Evolutionary conservation across 2,329 filamentous ascomycete species (phyloP).

Genomic region (Parastagonospora avenae): DNA sequence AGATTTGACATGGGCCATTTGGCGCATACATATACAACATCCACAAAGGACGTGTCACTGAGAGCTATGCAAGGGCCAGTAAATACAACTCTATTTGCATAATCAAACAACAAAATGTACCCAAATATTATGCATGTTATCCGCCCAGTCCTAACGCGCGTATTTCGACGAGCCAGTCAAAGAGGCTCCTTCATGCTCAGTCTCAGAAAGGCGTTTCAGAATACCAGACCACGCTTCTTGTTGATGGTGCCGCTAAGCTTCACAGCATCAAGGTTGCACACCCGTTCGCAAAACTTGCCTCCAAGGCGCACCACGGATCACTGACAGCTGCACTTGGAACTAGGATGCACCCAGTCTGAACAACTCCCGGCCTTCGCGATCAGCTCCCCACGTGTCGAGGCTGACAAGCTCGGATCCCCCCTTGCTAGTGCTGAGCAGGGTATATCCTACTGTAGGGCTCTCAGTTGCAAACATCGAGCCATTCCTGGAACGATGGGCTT

Average conservation of each 20-base stretch:
- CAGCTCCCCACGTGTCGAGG: conserved; percentile 3
- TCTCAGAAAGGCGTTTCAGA: conserved; percentile 7
- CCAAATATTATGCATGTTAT: too few relatives aligned
- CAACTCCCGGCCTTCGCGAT: background rate
- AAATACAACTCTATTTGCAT: too few relatives aligned
- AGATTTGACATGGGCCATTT: background rate
- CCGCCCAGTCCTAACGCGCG: too few relatives aligned
- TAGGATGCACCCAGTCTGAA: conserved; percentile 5
- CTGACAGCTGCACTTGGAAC: conserved; percentile 7
- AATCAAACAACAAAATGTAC: too few relatives aligned
- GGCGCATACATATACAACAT: background rate
- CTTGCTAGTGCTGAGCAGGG: background rate
- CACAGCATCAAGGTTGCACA: conserved; percentile 1
- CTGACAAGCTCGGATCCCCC: background rate
- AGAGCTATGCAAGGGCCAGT: too few relatives aligned
- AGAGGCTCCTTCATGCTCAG: background rate
- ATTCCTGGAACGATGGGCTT: too few relatives aligned
- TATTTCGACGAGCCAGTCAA: background rate
- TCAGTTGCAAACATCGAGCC: too few relatives aligned
- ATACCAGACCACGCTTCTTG: conserved; percentile 2
- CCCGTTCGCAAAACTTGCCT: conserved; percentile 8
- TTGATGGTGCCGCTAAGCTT: conserved; percentile 12
- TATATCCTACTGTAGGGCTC: background rate
- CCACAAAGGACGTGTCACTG: too few relatives aligned
- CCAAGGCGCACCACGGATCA: conserved; percentile 2